phyloP scores from a whole-genome alignment of 495 filamentous ascomycete genomes.

The Tuber borchii region DNA sequence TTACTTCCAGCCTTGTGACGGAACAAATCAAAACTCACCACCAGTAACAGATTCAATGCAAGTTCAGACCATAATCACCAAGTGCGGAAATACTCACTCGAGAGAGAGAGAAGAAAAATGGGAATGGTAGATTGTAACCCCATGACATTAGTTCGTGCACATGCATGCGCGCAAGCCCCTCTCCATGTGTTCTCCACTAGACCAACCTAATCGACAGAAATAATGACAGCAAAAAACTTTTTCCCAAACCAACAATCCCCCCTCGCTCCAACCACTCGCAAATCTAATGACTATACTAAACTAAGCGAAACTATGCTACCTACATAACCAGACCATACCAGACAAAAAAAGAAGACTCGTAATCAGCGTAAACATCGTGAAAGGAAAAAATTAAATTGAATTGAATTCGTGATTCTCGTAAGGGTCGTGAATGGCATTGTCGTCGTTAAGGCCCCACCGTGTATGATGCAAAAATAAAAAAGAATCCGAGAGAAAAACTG shows the following conservation, averaged over 20 bases:
- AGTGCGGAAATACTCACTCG: not conserved
- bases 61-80: not conserved
- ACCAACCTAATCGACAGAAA: not conserved
- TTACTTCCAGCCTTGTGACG: not conserved
- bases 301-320: not conserved
- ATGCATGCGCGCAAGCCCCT: not conserved
- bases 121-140: not conserved
- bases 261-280: not conserved
- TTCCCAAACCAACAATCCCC: not conserved
- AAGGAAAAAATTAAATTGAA: not conserved
- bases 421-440: conserved; percentile 1
- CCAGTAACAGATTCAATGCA: not conserved
- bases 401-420: not conserved
- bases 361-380: not conserved
- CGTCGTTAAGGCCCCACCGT: conserved; percentile 1
- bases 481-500: not conserved
- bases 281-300: not conserved
- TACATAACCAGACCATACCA: not conserved
- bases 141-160: not conserved
- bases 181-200: not conserved
- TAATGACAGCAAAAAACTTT: not conserved
- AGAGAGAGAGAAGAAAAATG: not conserved
- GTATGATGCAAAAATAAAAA: conserved; percentile 4
- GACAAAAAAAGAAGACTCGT: not conserved
- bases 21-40: not conserved